phyloP scores from a whole-genome alignment of 495 filamentous ascomycete genomes.

The Xylaria cubensis region DNA sequence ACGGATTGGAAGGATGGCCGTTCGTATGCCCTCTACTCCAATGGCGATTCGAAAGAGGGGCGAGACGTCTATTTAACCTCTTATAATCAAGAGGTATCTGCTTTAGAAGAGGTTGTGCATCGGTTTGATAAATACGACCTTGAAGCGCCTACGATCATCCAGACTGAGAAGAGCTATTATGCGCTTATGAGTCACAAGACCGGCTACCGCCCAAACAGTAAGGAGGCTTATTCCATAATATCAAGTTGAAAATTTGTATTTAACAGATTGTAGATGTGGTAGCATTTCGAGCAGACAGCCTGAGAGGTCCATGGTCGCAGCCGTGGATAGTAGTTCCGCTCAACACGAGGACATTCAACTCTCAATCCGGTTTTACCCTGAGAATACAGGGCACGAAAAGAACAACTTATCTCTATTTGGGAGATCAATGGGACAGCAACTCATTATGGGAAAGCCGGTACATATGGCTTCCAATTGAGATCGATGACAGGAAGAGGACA shows the following conservation, averaged over 20 bases:
- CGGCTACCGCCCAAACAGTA: constrained; percentile 55
- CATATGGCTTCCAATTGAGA: constrained; percentile 59
- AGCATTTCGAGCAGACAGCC: constrained; percentile 52
- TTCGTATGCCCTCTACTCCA: constrained; percentile 52
- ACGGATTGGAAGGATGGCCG: constrained; percentile 52
- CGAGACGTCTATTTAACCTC: constrained; percentile 52
- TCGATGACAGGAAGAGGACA: constrained; percentile 46
- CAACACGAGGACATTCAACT: constrained; percentile 59
- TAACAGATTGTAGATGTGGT: constrained; percentile 45
- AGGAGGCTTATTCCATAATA: constrained; percentile 8
- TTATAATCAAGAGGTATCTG: constrained; percentile 47
- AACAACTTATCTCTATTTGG: constrained; percentile 60
- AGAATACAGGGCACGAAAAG: constrained; percentile 52
- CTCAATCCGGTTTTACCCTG: constrained; percentile 58
- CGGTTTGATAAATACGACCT: constrained; percentile 54
- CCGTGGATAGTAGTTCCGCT: constrained; percentile 55
- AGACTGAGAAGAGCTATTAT: constrained; percentile 53
- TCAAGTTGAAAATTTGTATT: neutral
- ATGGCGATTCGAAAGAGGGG: constrained; percentile 48
- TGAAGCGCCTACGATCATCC: constrained; percentile 52
- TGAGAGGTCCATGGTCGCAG: constrained; percentile 60
- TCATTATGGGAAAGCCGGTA: constrained; percentile 59
- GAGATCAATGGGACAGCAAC: constrained; percentile 59
- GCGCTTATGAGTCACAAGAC: constrained; percentile 57
- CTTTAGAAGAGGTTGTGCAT: constrained; percentile 46